A percentile compares a stretch with the other conserved stretches of the same genome.
Conservation (phyloP, 2,329 filamentous ascomycete genomes). For the Thelonectria discophora region DNA sequence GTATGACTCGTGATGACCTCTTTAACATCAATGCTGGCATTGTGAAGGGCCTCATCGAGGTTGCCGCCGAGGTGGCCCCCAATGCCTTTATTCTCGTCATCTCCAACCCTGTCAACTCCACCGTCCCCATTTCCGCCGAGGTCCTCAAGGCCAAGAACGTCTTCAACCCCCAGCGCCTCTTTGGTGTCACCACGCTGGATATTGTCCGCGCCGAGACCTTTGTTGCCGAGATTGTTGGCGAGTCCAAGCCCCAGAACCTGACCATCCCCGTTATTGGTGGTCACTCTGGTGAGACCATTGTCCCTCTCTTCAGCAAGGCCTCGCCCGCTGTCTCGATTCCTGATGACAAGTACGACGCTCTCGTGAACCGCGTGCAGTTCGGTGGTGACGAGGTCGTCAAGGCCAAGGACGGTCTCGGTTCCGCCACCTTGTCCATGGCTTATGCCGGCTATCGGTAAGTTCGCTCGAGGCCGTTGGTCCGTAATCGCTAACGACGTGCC, state of each 20-base stretch:
- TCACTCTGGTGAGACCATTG: conserved; percentile 98
- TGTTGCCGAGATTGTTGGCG: conserved; percentile 83
- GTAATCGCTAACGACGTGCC: neutral
- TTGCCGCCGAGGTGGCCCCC: conserved; percentile 85
- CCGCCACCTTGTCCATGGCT: conserved; percentile 92
- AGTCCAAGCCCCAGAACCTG: conserved; percentile 82
- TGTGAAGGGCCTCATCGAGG: conserved; percentile 91
- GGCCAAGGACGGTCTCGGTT: conserved; percentile 91
- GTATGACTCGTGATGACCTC: conserved; percentile 98
- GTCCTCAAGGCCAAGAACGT: conserved; percentile 92
- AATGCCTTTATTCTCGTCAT: conserved; percentile 97
- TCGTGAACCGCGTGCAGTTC: conserved; percentile 96
- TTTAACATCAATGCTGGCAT: conserved; percentile 99
- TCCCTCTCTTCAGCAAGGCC: conserved; percentile 94
- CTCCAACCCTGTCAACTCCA: conserved; percentile 99
- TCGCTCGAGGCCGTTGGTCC: neutral
- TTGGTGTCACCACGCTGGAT: conserved; percentile 98
- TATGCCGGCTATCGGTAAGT: conserved; percentile 90
- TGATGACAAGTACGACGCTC: conserved; percentile 85
- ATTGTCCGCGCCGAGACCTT: conserved; percentile 98
- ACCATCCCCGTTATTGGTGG: conserved; percentile 94
- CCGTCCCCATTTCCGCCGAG: conserved; percentile 96
- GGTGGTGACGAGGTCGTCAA: conserved; percentile 97
- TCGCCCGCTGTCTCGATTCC: conserved; percentile 83
- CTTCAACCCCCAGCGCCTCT: conserved; percentile 95